Evolutionary conservation across 192 early-diverging fungal species (phyloP), one percentile per base, ranked within the genome.

Genomic region (Mortierella alpina): DNA sequence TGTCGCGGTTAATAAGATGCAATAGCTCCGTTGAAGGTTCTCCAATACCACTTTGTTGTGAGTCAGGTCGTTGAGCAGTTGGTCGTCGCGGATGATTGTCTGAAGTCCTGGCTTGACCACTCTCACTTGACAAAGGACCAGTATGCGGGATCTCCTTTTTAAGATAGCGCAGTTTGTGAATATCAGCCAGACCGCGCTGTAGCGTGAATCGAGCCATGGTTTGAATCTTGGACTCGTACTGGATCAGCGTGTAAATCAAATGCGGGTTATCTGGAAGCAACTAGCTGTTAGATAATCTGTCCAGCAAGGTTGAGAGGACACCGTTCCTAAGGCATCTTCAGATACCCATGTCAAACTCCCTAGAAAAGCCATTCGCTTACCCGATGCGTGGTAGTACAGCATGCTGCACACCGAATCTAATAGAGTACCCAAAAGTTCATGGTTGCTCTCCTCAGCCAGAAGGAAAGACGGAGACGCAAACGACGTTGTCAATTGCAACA

Each of bases 381-480:
- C 84, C 12, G 92, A 70, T 52, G 90, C 89, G 52, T 96, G 96
- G 79, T 96, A 96, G 70, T 96, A 94, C 12, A 96, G 84, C 42
- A 96, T 85, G 58, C 92, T 93, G 72, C 96, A 93, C 70, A 96
- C 91, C 7, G 91, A 87, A 69, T 97, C 95, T 7, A 97, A 72
- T 31, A 96, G 66, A 67, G 92, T 94, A 12, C 90, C 91, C 14
- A 94, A 83, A 42, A 91, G 86, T 41, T 86, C 86, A 65, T 96
- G 91, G 63, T 98, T 94, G 56, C 82, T 72, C 61, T 96, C 92
- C 59, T 93, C 93, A 1, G 93, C 89, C 20, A 96, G 84, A 51
- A 98, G 78, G 72, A 95, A 96, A 40, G 88, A 88, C 2, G 95
- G 91, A 55, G 91, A 89, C 9, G 92, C 86, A 79, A 96, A 93